Base-by-base conservation (phyloP, 495 filamentous ascomycete species). In the Xylaria palmicola region DNA sequence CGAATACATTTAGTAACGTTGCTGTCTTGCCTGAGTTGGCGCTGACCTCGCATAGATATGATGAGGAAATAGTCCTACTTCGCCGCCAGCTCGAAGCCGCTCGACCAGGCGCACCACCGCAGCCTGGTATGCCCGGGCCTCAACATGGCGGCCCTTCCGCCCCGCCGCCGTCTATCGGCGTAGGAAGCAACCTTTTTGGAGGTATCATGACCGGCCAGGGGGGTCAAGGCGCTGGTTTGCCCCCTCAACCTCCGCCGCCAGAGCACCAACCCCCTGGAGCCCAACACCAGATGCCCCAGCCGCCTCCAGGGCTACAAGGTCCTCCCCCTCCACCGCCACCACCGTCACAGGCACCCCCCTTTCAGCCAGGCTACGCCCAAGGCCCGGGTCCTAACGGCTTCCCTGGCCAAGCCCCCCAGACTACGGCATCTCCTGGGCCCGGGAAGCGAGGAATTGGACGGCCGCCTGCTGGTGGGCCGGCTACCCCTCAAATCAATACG, bases 171-270 rank as follows among this genome's bases (percentile, higher is more conserved):
- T 82, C 89, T 27, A 88, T 98, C 72, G 92, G 92, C n/a, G 89
- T 94, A 71, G 92, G 94, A 26, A 92, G 86, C 73, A 93, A 95
- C 72, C 81, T 97, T 39, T 98, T 98, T 70, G 89, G 92, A 63
- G 91, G 90, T 24, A 97, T 98, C 65, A 97, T 98, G 90, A 83
- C 94, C 61, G 93, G 93, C 58, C 88, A 88, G 74, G 89, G 87
- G 69, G 87, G 86, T 67, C 92, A 92, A 80, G 91, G 89, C 62
- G 86, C 84, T 13, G 90, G 91, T 59, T 88, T 89, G 63, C 89
- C 96, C 69, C 92, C 91, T 56, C 94, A 93, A 68, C 91, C 90
- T 8, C 86, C 86, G 68, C 81, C 85, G 62, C 78, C 79, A 63
- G 77, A 85, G 47, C 79, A 81, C 62, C 79, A 78, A 24, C 68